phyloP scores from a whole-genome alignment of 768 basidiomycete genomes.

The Panellus pusillus region DNA sequence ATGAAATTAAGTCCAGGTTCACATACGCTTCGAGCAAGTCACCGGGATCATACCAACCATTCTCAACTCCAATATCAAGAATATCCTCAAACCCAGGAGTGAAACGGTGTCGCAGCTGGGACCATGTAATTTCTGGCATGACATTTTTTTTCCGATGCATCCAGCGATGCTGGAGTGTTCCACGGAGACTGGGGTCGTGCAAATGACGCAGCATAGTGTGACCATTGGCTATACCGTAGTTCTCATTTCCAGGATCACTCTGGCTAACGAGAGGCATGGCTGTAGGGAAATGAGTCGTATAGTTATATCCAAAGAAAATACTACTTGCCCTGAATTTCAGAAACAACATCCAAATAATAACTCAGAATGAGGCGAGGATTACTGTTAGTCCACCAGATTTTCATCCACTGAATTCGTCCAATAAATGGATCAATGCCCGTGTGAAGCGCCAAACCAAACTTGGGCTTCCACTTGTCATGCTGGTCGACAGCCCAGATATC shows the following conservation, averaged over 20 bases:
- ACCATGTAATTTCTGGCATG: constrained; percentile 41
- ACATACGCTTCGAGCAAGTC: constrained; percentile 25
- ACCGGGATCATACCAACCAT: constrained; percentile 30
- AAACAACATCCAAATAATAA: constrained; percentile 29
- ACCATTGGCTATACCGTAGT: constrained; percentile 37
- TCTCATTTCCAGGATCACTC: constrained; percentile 37
- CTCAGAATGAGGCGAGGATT: constrained; percentile 26
- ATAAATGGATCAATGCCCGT: constrained; percentile 28
- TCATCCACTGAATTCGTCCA: constrained; percentile 30
- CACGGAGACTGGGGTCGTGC: constrained; percentile 31
- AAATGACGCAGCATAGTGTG: constrained; percentile 36
- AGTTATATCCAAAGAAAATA: too few relatives aligned
- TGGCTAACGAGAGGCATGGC: constrained; percentile 35
- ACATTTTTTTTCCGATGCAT: constrained; percentile 36
- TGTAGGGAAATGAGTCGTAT: too few relatives aligned
- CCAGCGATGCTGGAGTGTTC: constrained; percentile 39
- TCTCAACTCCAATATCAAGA: constrained; percentile 30
- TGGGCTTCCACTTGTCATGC: constrained; percentile 33
- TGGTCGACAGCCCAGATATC: constrained; percentile 32
- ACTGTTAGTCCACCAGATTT: constrained; percentile 35
- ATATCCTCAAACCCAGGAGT: constrained; percentile 39
- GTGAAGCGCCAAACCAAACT: constrained; percentile 30
- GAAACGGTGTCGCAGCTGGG: constrained; percentile 30
- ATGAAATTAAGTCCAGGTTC: too few relatives aligned
- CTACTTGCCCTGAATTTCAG: constrained; percentile 16